Base-by-base conservation (phyloP, 129 eudicot genomes). In the Arctium lappa region DNA sequence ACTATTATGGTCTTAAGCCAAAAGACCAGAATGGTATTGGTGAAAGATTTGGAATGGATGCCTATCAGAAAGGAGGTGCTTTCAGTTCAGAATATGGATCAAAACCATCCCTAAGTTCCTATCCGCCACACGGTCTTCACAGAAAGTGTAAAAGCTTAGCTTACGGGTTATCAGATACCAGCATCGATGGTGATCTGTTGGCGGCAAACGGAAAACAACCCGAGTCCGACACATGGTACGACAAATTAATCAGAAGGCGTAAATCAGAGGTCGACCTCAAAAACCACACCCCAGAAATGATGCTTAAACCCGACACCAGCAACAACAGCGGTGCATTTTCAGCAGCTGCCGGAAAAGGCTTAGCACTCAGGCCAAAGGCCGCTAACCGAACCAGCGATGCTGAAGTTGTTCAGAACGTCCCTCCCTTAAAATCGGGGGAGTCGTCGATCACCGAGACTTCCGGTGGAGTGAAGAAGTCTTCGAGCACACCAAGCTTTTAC, bases 391-490 rank as follows among this genome's bases (percentile, higher is more conserved):
- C 82, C 31, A 32, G 72, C 65, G 91, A 88, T 32, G 83, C 81
- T 1, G 91, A 92, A 81, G 80, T 75, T n/a, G 32, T 46, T 39
- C 81, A 65, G 33, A 79, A 42, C 79, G 44, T 85, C 89, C 0
- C 29, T 65, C 80, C 91, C 18, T 8, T 77, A 11, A 81, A 85
- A 53, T 71, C 77, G 33, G 89, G 89, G 37, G 98, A 88, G 31
- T 86, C 91, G 5, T 18, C 53, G 15, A 29, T 66, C 11, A 42
- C 82, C 3, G 89, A 92, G 16, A 75, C 62, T 74, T 72, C 36
- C 9, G 50, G 75, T 81, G 96, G 89, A 65, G 98, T 94, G 4
- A 89, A 92, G 79, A 94, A 91, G 83, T 94, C 98, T 30, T 91
- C 89, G 3, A 94, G 98, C 76, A 88, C 96, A 63, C 79, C 98